Percentiles rank a stretch among this genome's conserved stretches.
Conservation (phyloP, 2,329 filamentous ascomycete species). For the Cladosporium sp. region DNA sequence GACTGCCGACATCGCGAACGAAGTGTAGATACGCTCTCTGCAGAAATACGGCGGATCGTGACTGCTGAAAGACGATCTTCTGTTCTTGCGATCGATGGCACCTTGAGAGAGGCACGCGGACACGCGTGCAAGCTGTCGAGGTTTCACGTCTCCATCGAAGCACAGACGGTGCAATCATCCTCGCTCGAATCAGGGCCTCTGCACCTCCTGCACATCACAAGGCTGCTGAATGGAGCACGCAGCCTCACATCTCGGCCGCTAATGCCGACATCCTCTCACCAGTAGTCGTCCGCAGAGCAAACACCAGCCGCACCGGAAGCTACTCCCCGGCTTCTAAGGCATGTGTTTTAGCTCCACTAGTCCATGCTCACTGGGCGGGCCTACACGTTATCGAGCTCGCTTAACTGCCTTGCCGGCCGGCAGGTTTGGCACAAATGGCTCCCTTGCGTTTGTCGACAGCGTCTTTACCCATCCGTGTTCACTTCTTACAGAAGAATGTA, state of each 20-base stretch:
- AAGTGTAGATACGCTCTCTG: not conserved
- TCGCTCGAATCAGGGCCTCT: conserved; percentile 6
- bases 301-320: conserved; percentile 14
- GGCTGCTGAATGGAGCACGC: not conserved
- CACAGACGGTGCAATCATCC: conserved; percentile 14
- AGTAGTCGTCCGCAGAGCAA: conserved; percentile 10
- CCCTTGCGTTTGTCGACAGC: conserved; percentile 9
- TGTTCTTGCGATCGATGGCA: not conserved
- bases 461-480: conserved; percentile 2
- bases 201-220: conserved; percentile 8
- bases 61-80: not conserved
- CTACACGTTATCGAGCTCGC: conserved; percentile 12
- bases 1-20: not conserved
- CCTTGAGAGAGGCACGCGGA: not conserved
- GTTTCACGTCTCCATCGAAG: conserved; percentile 12
- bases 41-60: not conserved
- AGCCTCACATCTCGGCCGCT: conserved; percentile 9
- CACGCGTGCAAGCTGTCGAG: not conserved
- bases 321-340: conserved; percentile 12
- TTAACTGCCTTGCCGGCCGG: conserved; percentile 9
- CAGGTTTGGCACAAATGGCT: conserved; percentile 7
- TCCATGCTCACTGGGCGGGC: not conserved
- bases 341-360: conserved; percentile 14
- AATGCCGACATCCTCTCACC: conserved; percentile 8
- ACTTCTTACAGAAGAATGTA: conserved; percentile 14